Conservation (phyloP, 768 basidiomycete genomes). For the Trametes cinnabarina region DNA sequence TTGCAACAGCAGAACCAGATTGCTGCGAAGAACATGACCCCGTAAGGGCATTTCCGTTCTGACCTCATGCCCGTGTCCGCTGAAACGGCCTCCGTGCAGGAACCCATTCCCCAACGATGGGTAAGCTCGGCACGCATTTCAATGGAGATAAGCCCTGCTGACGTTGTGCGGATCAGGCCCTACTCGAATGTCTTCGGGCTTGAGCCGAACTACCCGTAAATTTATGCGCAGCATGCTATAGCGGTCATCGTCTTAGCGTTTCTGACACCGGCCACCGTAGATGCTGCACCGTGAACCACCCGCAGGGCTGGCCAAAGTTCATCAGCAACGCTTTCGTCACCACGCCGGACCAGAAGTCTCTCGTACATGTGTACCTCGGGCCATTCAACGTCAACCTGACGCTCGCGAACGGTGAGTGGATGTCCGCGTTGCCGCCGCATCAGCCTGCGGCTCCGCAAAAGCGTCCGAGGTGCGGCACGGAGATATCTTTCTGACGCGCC, state of each 20-base stretch:
- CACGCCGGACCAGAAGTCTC: slow-evolving; percentile 43
- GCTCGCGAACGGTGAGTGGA: slow-evolving; percentile 36
- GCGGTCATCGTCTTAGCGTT: too few relatives aligned
- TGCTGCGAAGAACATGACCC: slow-evolving; percentile 53
- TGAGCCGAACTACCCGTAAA: slow-evolving; percentile 49
- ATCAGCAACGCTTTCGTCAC: slow-evolving; percentile 50
- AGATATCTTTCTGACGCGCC: not conserved
- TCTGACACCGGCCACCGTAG: slow-evolving; percentile 23
- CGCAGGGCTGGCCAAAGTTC: slow-evolving; percentile 56
- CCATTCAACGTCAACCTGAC: slow-evolving; percentile 44
- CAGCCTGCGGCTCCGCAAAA: not conserved
- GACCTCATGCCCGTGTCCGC: too few relatives aligned
- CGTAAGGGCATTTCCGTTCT: slow-evolving; percentile 36
- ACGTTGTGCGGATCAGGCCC: slow-evolving; percentile 27
- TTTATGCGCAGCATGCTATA: slow-evolving; percentile 8
- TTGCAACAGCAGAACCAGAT: slow-evolving; percentile 60
- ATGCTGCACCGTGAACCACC: slow-evolving; percentile 53
- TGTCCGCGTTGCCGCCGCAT: not conserved
- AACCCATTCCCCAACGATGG: slow-evolving; percentile 54
- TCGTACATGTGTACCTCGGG: slow-evolving; percentile 49
- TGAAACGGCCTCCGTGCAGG: slow-evolving; percentile 26
- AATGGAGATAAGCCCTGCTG: not conserved
- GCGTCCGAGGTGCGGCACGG: not conserved
- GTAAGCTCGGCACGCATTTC: slow-evolving; percentile 28
- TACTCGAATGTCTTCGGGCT: slow-evolving; percentile 52